Evolutionary conservation across 2,329 filamentous ascomycete species (phyloP).

Genomic region (Fusarium chaquense): DNA sequence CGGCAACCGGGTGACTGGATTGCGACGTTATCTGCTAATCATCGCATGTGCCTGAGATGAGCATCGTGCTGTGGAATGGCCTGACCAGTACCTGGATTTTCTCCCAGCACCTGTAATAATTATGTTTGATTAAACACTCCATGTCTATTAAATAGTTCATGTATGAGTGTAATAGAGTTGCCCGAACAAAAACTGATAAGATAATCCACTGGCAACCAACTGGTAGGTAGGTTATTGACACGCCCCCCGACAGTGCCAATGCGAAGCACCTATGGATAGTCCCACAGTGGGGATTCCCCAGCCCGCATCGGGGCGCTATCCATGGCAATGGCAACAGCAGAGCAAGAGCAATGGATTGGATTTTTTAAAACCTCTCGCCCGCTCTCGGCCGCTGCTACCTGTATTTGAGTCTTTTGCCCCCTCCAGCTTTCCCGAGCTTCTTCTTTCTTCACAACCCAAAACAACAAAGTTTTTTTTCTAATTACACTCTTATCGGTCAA

Average conservation of each 20-base stretch:
- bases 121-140: not conserved
- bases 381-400: conserved; percentile 31
- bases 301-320: conserved; percentile 37
- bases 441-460: not conserved
- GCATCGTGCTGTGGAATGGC: not conserved
- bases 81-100: not conserved
- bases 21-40: conserved; percentile 5
- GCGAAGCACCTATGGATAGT: conserved; percentile 16
- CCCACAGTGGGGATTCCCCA: conserved; percentile 38
- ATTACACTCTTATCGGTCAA: conserved; percentile 44
- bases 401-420: conserved; percentile 41
- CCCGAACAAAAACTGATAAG: not conserved
- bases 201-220: not conserved
- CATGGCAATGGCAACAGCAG: conserved; percentile 15
- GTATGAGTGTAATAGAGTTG: not conserved
- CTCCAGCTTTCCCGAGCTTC: conserved; percentile 31
- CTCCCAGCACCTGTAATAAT: not conserved
- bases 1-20: conserved; percentile 9
- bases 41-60: conserved; percentile 1
- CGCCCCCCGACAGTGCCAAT: conserved; percentile 22
- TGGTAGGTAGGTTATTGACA: conserved; percentile 4
- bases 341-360: conserved; percentile 18
- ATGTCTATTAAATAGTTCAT: not conserved
- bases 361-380: conserved; percentile 48
- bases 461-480: conserved; percentile 3